Conservation (phyloP, 192 early-diverging fungal genomes). For the Spizellomyces punctatus region DNA sequence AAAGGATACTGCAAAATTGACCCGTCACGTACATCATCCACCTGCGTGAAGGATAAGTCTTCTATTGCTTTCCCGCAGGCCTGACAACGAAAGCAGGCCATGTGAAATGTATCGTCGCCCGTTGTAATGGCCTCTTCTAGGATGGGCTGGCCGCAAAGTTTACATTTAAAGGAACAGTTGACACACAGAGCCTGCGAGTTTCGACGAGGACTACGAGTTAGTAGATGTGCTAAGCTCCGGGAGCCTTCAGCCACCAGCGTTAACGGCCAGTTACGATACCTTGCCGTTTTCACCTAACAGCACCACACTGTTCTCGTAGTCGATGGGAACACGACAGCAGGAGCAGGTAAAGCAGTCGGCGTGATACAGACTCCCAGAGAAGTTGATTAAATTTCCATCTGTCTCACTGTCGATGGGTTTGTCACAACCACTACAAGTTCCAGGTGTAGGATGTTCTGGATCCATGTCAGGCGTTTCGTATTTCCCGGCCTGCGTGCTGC, state of each 20-base stretch:
- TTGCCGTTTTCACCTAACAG: constrained; percentile 27
- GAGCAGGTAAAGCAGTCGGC: constrained; percentile 30
- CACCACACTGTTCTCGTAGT: constrained; percentile 33
- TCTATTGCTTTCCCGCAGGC: constrained; percentile 23
- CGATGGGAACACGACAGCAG: constrained; percentile 20
- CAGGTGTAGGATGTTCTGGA: no score
- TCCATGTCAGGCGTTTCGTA: no score
- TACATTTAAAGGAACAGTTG: constrained; percentile 32
- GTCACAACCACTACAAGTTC: neutral
- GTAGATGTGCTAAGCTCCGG: neutral
- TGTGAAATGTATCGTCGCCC: constrained; percentile 34
- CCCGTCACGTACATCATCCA: constrained; percentile 27
- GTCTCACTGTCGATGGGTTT: neutral
- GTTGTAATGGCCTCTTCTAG: constrained; percentile 36
- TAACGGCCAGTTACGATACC: constrained; percentile 12
- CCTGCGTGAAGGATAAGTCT: constrained; percentile 24
- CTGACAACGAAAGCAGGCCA: constrained; percentile 28
- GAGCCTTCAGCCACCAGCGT: neutral
- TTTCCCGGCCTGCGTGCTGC: no score
- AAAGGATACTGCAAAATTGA: no score
- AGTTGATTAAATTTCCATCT: constrained; percentile 31
- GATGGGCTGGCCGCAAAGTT: constrained; percentile 29
- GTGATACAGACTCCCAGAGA: constrained; percentile 24
- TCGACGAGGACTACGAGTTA: neutral
- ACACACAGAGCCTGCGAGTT: constrained; percentile 31